Conservation (phyloP, 2,329 filamentous ascomycete genomes). For the Fusarium brachygibbosum region DNA sequence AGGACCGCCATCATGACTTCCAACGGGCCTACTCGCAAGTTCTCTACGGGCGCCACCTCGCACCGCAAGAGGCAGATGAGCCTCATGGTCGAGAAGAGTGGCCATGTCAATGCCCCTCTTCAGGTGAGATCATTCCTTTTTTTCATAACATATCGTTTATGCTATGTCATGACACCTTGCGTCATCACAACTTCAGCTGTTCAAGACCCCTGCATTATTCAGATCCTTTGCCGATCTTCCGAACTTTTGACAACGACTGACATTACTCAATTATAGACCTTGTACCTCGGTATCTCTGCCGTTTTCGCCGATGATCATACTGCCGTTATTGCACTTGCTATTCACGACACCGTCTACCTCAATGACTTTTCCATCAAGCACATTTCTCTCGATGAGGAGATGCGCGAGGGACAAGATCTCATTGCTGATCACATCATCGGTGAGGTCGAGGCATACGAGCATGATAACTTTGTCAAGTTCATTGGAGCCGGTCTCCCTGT, state of each 20-base stretch:
- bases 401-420: slow-evolving; percentile 58
- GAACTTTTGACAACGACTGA: slow-evolving; percentile 18
- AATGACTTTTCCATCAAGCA: slow-evolving; percentile 77
- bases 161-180: slow-evolving; percentile 40
- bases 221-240: slow-evolving; percentile 1
- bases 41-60: slow-evolving; percentile 60
- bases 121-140: slow-evolving; percentile 56
- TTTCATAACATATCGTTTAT: background rate
- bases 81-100: slow-evolving; percentile 58
- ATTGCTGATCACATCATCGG: slow-evolving; percentile 72
- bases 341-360: slow-evolving; percentile 81
- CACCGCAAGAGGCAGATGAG: slow-evolving; percentile 64
- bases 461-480: slow-evolving; percentile 78
- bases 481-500: slow-evolving; percentile 78
- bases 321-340: slow-evolving; percentile 74
- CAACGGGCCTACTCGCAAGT: slow-evolving; percentile 54
- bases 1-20: slow-evolving; percentile 46
- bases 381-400: slow-evolving; percentile 61
- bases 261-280: slow-evolving; percentile 58
- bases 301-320: slow-evolving; percentile 64
- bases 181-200: slow-evolving; percentile 13
- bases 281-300: slow-evolving; percentile 74
- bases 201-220: slow-evolving; percentile 6
- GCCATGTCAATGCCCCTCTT: slow-evolving; percentile 60
- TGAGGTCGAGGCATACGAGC: slow-evolving; percentile 70